Evolutionary conservation across 192 early-diverging fungal genomes (phyloP).

Genomic region (Backusella tarrabulga): DNA sequence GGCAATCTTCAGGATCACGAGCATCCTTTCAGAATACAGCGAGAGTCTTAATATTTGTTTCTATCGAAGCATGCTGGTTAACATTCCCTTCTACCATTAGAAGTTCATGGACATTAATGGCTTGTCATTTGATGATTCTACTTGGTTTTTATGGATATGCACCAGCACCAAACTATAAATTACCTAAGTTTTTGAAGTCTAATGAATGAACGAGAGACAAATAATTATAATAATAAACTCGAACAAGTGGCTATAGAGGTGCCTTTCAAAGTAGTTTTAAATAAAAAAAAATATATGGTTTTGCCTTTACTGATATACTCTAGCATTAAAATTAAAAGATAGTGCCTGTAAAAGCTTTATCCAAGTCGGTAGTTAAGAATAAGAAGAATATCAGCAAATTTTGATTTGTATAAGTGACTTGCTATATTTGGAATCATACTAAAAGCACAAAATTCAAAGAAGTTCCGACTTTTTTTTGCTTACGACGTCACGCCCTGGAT

Average conservation of each 20-base stretch:
- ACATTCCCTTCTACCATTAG: slow-evolving; percentile 35
- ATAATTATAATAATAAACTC: not conserved
- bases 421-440: not conserved
- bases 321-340: too few relatives aligned
- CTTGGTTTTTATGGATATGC: slow-evolving; percentile 7
- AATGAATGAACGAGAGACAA: not conserved
- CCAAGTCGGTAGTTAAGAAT: too few relatives aligned
- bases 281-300: too few relatives aligned
- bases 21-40: not conserved
- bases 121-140: slow-evolving; percentile 30
- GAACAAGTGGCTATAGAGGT: not conserved
- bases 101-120: slow-evolving; percentile 28
- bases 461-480: not conserved
- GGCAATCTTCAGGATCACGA: slow-evolving; percentile 17
- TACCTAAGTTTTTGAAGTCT: not conserved
- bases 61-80: slow-evolving; percentile 39
- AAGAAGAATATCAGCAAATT: too few relatives aligned
- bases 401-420: not conserved
- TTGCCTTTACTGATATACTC: too few relatives aligned
- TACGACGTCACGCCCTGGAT: not conserved
- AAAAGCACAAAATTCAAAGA: not conserved
- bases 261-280: not conserved
- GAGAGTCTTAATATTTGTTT: slow-evolving; percentile 28
- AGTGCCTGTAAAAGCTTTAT: too few relatives aligned
- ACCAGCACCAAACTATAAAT: slow-evolving; percentile 11